Conservation (phyloP, 345 rosid species). For the Boechera retrofracta region DNA sequence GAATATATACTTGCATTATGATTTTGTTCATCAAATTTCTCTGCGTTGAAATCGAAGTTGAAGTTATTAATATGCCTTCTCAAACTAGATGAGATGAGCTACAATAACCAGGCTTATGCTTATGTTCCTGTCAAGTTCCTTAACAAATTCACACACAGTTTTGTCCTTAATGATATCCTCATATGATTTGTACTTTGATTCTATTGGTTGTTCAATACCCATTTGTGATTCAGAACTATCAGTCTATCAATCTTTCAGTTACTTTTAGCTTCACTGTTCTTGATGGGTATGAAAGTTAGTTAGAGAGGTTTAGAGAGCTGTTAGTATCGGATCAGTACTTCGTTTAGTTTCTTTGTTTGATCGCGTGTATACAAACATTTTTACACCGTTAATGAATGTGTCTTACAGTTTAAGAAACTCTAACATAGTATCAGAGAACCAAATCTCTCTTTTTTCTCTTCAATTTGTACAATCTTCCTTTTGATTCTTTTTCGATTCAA, state of each 20-base stretch:
- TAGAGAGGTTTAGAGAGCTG: background rate
- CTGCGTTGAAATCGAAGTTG: background rate
- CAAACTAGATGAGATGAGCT: background rate
- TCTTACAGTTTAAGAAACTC: background rate
- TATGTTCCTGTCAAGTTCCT: background rate
- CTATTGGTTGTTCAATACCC: conserved; percentile 15
- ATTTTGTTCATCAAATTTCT: background rate
- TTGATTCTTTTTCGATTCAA: background rate
- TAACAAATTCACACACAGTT: background rate
- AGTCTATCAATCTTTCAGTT: background rate
- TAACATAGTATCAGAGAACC: background rate
- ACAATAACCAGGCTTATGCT: background rate
- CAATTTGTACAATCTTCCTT: background rate
- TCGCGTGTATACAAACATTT: background rate
- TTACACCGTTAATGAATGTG: background rate
- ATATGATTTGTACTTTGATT: conserved; percentile 1
- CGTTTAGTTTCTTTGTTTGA: background rate
- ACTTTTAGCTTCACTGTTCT: conserved; percentile 8
- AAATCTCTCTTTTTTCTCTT: background rate
- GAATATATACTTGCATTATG: background rate
- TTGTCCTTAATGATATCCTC: background rate
- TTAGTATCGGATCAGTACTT: background rate
- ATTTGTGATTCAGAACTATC: conserved; percentile 28
- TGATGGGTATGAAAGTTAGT: background rate
- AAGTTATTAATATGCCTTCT: background rate